Evolutionary conservation across 2,329 filamentous ascomycete species (phyloP).

Genomic region (Coniella vitis): DNA sequence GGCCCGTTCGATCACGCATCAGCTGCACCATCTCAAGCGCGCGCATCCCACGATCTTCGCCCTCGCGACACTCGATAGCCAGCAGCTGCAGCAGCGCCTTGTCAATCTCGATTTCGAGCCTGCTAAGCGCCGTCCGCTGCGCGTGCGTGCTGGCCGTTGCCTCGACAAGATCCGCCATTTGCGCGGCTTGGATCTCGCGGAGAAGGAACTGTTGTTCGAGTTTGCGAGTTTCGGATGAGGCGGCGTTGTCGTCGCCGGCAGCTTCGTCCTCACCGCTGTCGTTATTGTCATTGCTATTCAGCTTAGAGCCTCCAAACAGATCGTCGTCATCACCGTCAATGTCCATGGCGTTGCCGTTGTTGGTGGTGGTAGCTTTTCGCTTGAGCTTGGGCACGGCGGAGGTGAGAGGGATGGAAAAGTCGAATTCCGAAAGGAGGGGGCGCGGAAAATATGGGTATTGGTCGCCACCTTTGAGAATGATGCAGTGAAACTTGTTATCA

Average conservation of each 20-base stretch:
- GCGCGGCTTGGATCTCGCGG: conserved; percentile 61
- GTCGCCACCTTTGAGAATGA: conserved; percentile 95
- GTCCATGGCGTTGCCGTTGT: conserved; percentile 27
- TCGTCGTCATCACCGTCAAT: conserved; percentile 29
- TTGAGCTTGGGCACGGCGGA: conserved; percentile 30
- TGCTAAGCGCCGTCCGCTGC: conserved; percentile 60
- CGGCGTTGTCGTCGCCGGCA: conserved; percentile 23
- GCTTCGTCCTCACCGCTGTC: conserved; percentile 24
- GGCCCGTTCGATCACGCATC: conserved; percentile 76
- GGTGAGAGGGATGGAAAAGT: conserved; percentile 76
- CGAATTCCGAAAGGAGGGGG: conserved; percentile 86
- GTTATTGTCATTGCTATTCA: too few species aligned
- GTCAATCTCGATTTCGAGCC: conserved; percentile 78
- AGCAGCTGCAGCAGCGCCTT: conserved; percentile 85
- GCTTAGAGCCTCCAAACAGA: too few species aligned
- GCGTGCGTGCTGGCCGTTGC: conserved; percentile 56
- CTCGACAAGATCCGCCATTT: conserved; percentile 68
- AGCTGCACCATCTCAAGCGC: conserved; percentile 84
- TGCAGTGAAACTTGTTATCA: conserved; percentile 90
- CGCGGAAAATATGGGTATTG: conserved; percentile 88
- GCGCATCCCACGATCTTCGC: conserved; percentile 90
- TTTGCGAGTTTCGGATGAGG: conserved; percentile 44
- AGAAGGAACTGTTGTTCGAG: conserved; percentile 81
- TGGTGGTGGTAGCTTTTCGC: conserved; percentile 20
- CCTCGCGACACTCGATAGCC: conserved; percentile 82